phyloP scores from a whole-genome alignment of 352 stramenopile species.

The Phytophthora ramorum region DNA sequence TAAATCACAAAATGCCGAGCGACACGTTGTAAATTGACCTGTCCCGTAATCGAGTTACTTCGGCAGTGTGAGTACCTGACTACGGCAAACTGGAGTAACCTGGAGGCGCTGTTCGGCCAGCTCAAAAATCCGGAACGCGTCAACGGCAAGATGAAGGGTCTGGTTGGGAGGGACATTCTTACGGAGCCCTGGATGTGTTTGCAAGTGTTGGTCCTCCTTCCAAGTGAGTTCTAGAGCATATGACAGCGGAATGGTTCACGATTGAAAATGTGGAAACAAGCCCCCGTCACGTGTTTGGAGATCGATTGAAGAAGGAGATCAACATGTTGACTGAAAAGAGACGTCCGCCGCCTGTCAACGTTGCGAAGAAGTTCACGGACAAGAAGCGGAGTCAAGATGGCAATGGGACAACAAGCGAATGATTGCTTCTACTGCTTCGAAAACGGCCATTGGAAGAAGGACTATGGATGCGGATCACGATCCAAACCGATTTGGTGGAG shows the following conservation, averaged over 20 bases:
- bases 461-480: slow-evolving; percentile 1
- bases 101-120: slow-evolving; percentile 2
- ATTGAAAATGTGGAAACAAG: slow-evolving; percentile 4
- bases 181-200: slow-evolving; percentile 9
- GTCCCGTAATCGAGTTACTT: too few species aligned
- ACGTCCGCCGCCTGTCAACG: neutral
- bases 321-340: slow-evolving; percentile 1
- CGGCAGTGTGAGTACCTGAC: too few species aligned
- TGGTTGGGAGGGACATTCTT: slow-evolving; percentile 13
- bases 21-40: too few species aligned
- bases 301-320: slow-evolving; percentile 10
- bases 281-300: slow-evolving; percentile 1
- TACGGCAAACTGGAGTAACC: slow-evolving; percentile 10
- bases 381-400: slow-evolving; percentile 1
- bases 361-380: slow-evolving; percentile 2
- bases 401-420: neutral
- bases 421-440: slow-evolving; percentile 16
- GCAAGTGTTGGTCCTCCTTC: too few species aligned
- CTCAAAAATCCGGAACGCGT: slow-evolving; percentile 8
- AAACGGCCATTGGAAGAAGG: slow-evolving; percentile 4
- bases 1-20: too few species aligned
- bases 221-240: too few species aligned
- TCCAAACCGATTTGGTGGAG: too few species aligned
- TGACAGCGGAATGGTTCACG: too few species aligned
- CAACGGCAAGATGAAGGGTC: slow-evolving; percentile 7